Base-by-base conservation (phyloP, 306 rosid species). In the Corylus avellana region DNA sequence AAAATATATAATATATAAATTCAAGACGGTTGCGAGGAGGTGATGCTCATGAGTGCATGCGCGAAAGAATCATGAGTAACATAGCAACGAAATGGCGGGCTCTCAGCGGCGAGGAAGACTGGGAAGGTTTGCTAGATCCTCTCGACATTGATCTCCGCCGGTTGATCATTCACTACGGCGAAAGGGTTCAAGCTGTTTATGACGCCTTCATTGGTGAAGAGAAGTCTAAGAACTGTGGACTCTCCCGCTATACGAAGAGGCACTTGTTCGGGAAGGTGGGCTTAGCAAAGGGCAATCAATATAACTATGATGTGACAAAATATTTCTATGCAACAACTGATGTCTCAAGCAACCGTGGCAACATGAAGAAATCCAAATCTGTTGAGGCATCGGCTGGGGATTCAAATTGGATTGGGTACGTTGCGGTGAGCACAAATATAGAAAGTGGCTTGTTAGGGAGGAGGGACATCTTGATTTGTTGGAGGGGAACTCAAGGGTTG, bases 101-200 rank as follows among this genome's bases (percentile, higher is more conserved):
- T 1, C 90, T 89, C 0, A 91, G 92, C 25, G 98, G 97, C 8
- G 11, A 87, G 53, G 46, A 77, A 27, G 29, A 89, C 12, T 91
- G 98, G 97, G 62, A 84, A 57, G 92, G 82, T 47, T 75, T 94
- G 1, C 66, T 92, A 50, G 92, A 94, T 10, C 97, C 97, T 44
- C 92, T 92, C 0, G 85, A 91, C 82, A 70, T 86, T 0, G 89
- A 94, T 70, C 97, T 94, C 5, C 87, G 98, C 0, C 84, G 73
- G 0, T 88, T 77, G 88, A 54, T 94, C 13, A 85, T 94, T 4
- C 98, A 84, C 85, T 92, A 91, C 5, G 97, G 98, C 0, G 91
- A 94, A 77, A 92, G 87, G 97, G 91, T 96, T 20, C 94, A 94
- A 59, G 91, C 98, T 0, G 25, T 96, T 0, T 94, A 92, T 68